phyloP scores from a whole-genome alignment of 1,284 basidiomycete species.

The Ceratobasidium sp. region DNA sequence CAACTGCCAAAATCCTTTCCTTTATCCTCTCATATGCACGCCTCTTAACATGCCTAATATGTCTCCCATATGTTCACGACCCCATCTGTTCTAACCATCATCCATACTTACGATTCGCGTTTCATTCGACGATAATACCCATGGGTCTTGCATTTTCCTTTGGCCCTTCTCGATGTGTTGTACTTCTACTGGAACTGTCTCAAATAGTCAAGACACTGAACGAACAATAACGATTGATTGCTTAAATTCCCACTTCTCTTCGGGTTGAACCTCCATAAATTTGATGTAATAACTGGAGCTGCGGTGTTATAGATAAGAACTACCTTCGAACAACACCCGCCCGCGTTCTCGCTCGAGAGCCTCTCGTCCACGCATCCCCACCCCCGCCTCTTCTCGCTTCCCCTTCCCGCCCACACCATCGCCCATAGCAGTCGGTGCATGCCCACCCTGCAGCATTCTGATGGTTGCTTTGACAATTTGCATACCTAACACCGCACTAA shows the following conservation, averaged over 20 bases:
- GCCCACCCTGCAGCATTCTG: conserved; percentile 74
- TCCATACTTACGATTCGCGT: conserved; percentile 33
- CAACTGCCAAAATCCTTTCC: conserved; percentile 10
- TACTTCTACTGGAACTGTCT: conserved; percentile 35
- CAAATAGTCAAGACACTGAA: conserved; percentile 36
- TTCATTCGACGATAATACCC: conserved; percentile 39
- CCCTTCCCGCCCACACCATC: conserved; percentile 78
- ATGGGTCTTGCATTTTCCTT: conserved; percentile 32
- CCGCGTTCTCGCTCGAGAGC: conserved; percentile 79
- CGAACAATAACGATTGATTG: conserved; percentile 19
- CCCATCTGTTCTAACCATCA: conserved; percentile 23
- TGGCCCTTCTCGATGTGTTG: conserved; percentile 22
- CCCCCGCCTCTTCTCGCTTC: conserved; percentile 72
- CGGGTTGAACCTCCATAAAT: background rate
- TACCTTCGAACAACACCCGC: conserved; percentile 69
- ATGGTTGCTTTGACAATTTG: conserved; percentile 63
- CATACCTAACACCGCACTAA: conserved; percentile 34
- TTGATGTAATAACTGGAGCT: background rate
- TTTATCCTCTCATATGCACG: conserved; percentile 19
- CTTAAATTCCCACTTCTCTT: background rate
- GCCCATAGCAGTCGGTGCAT: conserved; percentile 78
- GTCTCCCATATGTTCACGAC: conserved; percentile 13
- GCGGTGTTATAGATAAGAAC: conserved; percentile 57
- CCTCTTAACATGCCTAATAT: conserved; percentile 20
- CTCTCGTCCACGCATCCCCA: conserved; percentile 69